A percentile compares a stretch with the other conserved stretches of the same genome.
Evolutionary conservation across 169 alveolate genomes (phyloP).

Genomic region (Neospora caninum): DNA sequence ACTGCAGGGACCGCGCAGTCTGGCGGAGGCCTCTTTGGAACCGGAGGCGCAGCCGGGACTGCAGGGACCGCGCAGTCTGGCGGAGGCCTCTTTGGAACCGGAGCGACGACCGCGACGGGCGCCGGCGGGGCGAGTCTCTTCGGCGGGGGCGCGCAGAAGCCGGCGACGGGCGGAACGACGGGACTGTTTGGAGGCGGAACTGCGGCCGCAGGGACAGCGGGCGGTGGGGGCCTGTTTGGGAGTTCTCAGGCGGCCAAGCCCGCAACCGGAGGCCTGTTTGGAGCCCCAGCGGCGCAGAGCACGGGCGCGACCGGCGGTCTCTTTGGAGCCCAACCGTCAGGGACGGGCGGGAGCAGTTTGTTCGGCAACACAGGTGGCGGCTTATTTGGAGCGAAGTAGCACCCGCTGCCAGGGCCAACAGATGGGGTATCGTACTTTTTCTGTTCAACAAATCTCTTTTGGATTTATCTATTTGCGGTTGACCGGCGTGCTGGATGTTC

Average conservation of each 20-base stretch:
- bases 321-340: background rate
- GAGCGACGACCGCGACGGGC: background rate
- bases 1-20: background rate
- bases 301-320: background rate
- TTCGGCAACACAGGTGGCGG: no score
- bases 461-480: background rate
- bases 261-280: background rate
- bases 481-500: background rate
- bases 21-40: conserved; percentile 20
- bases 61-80: background rate
- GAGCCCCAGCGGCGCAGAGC: background rate
- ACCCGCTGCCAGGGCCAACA: background rate
- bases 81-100: conserved; percentile 15
- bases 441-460: background rate
- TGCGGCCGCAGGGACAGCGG: background rate
- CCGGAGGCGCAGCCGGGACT: background rate
- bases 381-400: background rate
- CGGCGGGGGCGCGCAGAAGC: background rate
- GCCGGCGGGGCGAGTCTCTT: background rate
- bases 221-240: conserved; percentile 26
- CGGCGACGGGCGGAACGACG: conserved; percentile 19
- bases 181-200: conserved; percentile 28
- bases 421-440: background rate
- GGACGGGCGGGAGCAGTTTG: no score
- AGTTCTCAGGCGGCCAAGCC: background rate